Percentiles rank a stretch among this genome's conserved stretches.
Conservation (phyloP, 768 basidiomycete genomes). For the Amanita brunnescens region DNA sequence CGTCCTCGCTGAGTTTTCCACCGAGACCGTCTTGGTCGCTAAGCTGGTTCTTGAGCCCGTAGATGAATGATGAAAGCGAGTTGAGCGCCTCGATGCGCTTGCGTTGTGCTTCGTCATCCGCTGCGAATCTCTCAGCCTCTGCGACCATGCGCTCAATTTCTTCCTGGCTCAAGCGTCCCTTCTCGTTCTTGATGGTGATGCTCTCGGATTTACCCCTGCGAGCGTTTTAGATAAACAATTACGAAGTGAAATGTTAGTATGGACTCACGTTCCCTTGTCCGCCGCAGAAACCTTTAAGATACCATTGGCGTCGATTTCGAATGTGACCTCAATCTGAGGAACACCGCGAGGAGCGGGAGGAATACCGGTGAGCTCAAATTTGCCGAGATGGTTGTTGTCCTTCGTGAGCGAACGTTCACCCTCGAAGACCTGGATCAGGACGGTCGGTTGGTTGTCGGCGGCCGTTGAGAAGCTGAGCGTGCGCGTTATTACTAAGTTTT, state of each 20-base stretch:
- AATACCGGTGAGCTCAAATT: constrained; percentile 89
- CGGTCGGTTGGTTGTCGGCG: constrained; percentile 89
- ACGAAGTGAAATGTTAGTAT: background rate
- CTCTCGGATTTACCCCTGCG: constrained; percentile 76
- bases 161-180: constrained; percentile 81
- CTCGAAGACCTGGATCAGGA: constrained; percentile 95
- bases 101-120: constrained; percentile 70
- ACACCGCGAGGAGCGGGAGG: constrained; percentile 95
- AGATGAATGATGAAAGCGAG: constrained; percentile 72
- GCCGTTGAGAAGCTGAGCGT: constrained; percentile 61
- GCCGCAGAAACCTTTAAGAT: constrained; percentile 91
- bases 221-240: constrained; percentile 1
- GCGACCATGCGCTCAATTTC: constrained; percentile 95
- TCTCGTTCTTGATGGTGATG: constrained; percentile 94
- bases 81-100: constrained; percentile 85
- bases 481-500: constrained; percentile 9
- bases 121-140: constrained; percentile 86
- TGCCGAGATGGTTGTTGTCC: constrained; percentile 98
- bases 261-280: constrained; percentile 85
- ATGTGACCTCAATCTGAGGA: constrained; percentile 95
- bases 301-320: constrained; percentile 93
- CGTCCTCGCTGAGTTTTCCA: constrained; percentile 73
- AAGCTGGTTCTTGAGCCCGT: constrained; percentile 81
- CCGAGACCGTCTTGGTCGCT: constrained; percentile 85
- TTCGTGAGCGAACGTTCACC: constrained; percentile 96